Evolutionary conservation across 192 early-diverging fungal species (phyloP).

Genomic region (Paraglomus occultum): DNA sequence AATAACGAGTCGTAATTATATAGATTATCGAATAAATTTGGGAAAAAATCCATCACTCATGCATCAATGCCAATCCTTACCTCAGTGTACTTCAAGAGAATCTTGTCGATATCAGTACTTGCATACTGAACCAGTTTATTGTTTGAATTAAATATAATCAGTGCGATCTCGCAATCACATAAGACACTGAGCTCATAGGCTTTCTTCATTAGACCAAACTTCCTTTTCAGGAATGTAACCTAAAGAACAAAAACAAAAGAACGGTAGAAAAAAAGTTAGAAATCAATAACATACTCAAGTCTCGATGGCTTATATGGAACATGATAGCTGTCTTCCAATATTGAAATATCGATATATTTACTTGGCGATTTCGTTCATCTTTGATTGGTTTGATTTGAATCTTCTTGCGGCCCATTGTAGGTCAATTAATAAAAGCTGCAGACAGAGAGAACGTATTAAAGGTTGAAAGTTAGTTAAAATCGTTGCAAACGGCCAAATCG

Average conservation of each 20-base stretch:
- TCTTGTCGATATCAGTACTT: constrained; percentile 90
- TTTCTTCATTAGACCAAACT: constrained; percentile 95
- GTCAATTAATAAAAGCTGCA: too few species aligned
- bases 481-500: too few species aligned
- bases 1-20: constrained; percentile 15
- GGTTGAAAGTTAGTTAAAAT: too few species aligned
- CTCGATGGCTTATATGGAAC: constrained; percentile 14
- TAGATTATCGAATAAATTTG: constrained; percentile 27
- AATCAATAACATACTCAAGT: background rate
- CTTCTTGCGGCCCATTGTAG: constrained; percentile 88
- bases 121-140: constrained; percentile 95
- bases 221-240: constrained; percentile 94
- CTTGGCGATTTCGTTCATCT: constrained; percentile 90
- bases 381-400: constrained; percentile 89
- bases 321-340: background rate
- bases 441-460: too few species aligned
- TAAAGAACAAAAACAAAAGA: constrained; percentile 27
- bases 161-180: constrained; percentile 93
- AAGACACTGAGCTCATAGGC: constrained; percentile 92
- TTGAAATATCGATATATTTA: constrained; percentile 35
- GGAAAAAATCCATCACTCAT: constrained; percentile 39
- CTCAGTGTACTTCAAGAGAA: constrained; percentile 87
- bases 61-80: constrained; percentile 36
- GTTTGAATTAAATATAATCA: constrained; percentile 92
- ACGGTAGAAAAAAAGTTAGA: background rate